phyloP scores from a whole-genome alignment of 2,329 filamentous ascomycete species.

The Clonostachys rosea region DNA sequence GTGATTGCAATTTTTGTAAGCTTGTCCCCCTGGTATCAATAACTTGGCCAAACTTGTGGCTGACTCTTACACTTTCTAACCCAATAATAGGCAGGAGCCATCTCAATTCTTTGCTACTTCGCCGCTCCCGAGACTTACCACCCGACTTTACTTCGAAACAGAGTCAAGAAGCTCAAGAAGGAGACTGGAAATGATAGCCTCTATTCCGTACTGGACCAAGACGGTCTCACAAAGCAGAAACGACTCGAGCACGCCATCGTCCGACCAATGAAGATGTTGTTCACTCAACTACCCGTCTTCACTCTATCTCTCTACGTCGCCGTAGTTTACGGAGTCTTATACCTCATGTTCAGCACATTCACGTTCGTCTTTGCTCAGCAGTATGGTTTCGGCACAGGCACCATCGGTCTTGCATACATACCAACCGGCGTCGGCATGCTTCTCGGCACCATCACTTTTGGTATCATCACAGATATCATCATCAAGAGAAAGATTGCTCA shows the following conservation, averaged over 20 bases:
- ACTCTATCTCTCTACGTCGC: slow-evolving; percentile 40
- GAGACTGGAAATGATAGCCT: slow-evolving; percentile 24
- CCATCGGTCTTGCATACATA: slow-evolving; percentile 12
- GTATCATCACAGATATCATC: slow-evolving; percentile 2
- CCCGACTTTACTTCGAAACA: slow-evolving; percentile 26
- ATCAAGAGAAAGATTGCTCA: slow-evolving; percentile 2
- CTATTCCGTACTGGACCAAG: slow-evolving; percentile 40
- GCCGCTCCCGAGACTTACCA: slow-evolving; percentile 29
- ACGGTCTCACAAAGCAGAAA: slow-evolving; percentile 19
- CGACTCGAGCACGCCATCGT: slow-evolving; percentile 30
- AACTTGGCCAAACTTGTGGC: background rate
- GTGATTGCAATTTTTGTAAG: slow-evolving; percentile 48
- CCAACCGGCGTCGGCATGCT: slow-evolving; percentile 9
- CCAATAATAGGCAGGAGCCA: slow-evolving; percentile 13
- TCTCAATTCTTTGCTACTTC: slow-evolving; percentile 21
- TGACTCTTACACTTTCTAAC: background rate
- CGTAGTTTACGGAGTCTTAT: slow-evolving; percentile 48
- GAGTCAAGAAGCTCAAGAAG: slow-evolving; percentile 25
- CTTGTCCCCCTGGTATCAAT: background rate
- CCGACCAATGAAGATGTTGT: slow-evolving; percentile 43
- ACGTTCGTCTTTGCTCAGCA: slow-evolving; percentile 37
- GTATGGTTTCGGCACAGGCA: slow-evolving; percentile 28
- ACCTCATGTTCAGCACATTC: slow-evolving; percentile 51
- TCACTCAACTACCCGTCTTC: slow-evolving; percentile 40
- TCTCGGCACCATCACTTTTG: slow-evolving; percentile 3